phyloP scores from a whole-genome alignment of 495 filamentous ascomycete genomes.

The Penicillium manginii region DNA sequence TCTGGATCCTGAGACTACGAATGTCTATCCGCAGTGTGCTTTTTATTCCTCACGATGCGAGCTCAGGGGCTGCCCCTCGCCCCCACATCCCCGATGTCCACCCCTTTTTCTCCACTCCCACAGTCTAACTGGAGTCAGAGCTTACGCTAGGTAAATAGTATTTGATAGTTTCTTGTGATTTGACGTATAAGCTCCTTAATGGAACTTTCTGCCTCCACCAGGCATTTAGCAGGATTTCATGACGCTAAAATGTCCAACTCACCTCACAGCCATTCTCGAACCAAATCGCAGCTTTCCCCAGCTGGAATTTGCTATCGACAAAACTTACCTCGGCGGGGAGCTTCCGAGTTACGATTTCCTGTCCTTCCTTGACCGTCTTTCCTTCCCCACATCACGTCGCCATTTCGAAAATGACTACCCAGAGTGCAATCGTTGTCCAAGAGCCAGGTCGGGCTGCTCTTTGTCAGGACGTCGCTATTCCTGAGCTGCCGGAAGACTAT shows the following conservation, averaged over 20 bases:
- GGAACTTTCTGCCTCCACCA: neutral
- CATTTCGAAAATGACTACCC: conserved; percentile 16
- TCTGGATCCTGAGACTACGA: neutral
- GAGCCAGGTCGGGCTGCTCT: conserved; percentile 18
- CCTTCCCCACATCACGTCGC: neutral
- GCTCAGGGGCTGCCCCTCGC: conserved; percentile 1
- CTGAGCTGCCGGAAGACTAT: conserved; percentile 40
- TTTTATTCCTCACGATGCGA: neutral
- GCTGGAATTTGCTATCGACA: conserved; percentile 1
- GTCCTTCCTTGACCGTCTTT: neutral
- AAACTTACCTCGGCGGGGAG: conserved; percentile 8
- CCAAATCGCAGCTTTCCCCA: conserved; percentile 1
- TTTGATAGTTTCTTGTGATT: neutral
- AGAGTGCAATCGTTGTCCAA: conserved; percentile 22
- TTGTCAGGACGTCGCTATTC: conserved; percentile 26
- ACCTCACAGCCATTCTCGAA: neutral
- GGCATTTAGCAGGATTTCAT: neutral
- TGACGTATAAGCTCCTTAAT: conserved; percentile 1
- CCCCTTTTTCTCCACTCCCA: neutral
- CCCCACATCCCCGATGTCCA: conserved; percentile 4
- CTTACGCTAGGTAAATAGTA: neutral
- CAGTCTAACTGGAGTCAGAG: neutral
- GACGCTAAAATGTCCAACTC: neutral
- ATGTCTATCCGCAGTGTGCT: neutral
- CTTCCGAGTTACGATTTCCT: neutral